These are phyloP conservation scores for Lolium multiflorum DNA, from an alignment of 176 grass and related monocot species.

Conservation along the genomic window DNA sequence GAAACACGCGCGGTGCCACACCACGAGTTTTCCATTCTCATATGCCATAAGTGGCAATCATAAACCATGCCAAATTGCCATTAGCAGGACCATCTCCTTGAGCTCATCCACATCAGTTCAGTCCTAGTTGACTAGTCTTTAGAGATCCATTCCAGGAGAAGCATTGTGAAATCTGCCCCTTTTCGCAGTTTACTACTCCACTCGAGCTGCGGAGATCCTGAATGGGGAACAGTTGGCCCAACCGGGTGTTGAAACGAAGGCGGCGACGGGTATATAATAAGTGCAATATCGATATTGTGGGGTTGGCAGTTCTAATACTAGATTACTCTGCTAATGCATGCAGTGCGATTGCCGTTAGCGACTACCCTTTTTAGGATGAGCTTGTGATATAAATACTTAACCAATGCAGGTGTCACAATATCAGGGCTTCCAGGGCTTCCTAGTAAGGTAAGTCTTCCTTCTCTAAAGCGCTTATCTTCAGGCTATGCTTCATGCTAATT, in stretches of 20 bases:
- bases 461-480: conserved; percentile 32
- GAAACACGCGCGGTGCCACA: background rate
- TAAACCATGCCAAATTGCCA: conserved; percentile 36
- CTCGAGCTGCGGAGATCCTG: conserved; percentile 26
- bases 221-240: conserved; percentile 13
- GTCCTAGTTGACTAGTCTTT: background rate
- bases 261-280: conserved; percentile 9
- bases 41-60: conserved; percentile 48
- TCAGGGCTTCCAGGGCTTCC: conserved; percentile 55
- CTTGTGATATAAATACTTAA: conserved; percentile 47
- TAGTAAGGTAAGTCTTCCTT: conserved; percentile 50
- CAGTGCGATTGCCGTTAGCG: conserved; percentile 50
- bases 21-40: conserved; percentile 2
- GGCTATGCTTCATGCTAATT: background rate
- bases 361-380: conserved; percentile 39
- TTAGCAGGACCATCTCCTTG: conserved; percentile 31
- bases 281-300: conserved; percentile 39
- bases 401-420: conserved; percentile 55
- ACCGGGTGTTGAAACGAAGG: background rate
- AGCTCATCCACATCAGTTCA: background rate
- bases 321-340: conserved; percentile 24
- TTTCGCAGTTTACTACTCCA: background rate
- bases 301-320: conserved; percentile 34
- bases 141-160: conserved; percentile 46
- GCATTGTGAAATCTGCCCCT: conserved; percentile 30